Evolutionary conservation across 352 stramenopile genomes (phyloP).

Genomic region (Phytophthora parvispora): DNA sequence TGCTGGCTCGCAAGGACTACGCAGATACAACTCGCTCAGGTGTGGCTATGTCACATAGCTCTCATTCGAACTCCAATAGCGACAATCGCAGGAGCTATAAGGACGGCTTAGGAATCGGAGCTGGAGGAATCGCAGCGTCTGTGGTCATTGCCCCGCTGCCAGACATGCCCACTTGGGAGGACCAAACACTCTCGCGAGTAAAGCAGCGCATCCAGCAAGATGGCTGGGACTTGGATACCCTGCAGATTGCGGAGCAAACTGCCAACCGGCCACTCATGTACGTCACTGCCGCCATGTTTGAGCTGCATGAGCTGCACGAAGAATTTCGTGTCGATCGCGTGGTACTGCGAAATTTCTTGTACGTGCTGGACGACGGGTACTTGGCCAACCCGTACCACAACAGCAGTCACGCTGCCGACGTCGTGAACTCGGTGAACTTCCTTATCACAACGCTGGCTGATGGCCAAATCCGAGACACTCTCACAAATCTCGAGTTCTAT

Average conservation of each 20-base stretch:
- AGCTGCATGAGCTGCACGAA: constrained; percentile 83
- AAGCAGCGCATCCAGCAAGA: constrained; percentile 68
- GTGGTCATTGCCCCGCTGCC: constrained; percentile 50
- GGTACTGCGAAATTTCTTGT: constrained; percentile 85
- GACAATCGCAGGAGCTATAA: constrained; percentile 68
- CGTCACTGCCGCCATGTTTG: constrained; percentile 82
- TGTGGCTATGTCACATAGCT: constrained; percentile 71
- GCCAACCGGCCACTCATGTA: constrained; percentile 82
- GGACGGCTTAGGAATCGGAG: constrained; percentile 49
- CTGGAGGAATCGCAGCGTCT: constrained; percentile 14
- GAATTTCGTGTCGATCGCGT: constrained; percentile 81
- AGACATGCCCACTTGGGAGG: constrained; percentile 71
- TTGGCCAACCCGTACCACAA: constrained; percentile 86
- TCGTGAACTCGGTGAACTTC: constrained; percentile 89
- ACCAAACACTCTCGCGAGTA: constrained; percentile 57
- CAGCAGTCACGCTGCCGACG: constrained; percentile 79
- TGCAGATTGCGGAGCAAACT: constrained; percentile 76
- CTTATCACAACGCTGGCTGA: constrained; percentile 76
- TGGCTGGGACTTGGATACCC: constrained; percentile 77
- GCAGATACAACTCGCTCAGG: constrained; percentile 59
- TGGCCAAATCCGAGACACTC: constrained; percentile 75
- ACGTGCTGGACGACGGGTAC: constrained; percentile 81
- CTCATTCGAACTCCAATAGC: constrained; percentile 81
- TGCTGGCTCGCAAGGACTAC: constrained; percentile 82
- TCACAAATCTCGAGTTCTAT: constrained; percentile 87